Base-by-base conservation (phyloP, 164 flowering plant species). In the Macadamia integrifolia region DNA sequence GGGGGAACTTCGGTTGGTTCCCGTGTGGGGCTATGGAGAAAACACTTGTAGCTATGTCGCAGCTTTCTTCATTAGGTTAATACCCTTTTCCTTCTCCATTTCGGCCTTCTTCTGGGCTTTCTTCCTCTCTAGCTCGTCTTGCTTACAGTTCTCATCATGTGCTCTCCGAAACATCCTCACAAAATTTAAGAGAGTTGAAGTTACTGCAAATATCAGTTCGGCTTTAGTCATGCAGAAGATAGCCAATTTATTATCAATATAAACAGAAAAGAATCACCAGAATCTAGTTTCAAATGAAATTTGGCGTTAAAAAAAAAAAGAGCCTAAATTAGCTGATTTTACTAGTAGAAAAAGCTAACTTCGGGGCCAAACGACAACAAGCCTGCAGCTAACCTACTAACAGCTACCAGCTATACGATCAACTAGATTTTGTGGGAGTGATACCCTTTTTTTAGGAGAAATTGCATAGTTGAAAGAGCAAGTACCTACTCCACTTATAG, bases 41-140 rank as follows among this genome's bases (percentile, higher is more conserved):
- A 53, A 40, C 49, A 42, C 40, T 66, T 61, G 44, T 61, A 67
- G 71, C 78, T 78, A 85, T 69, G 72, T 80, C 48, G 60, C 77
- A 65, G 60, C 56, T 75, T 76, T 80, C 79, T 78, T 87, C 55
- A 87, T 73, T 59, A 73, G 78, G 69, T 71, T 82, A 57, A 81
- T 28, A 65, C 88, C 87, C 77, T 88, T 89, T 43, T 88, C 83
- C 69, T 84, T 86, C 80, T 86, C 95, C 89, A 83, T 85, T 75
- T 92, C 95, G n/a, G 89, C 90, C 76, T 90, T 97, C 75, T 92
- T 92, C 62, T 81, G 87, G 56, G 89, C 94, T 81, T 92, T 92
- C 84, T 90, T 90, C 84, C 77, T 90, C 81, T 92, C 99, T 70
- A 88, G 69, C 74, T 94, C 99, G 10, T 86, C 92, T 73, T 92